Evolutionary conservation across 441 rosid species (phyloP).

Genomic region (Monsonia emarginata): DNA sequence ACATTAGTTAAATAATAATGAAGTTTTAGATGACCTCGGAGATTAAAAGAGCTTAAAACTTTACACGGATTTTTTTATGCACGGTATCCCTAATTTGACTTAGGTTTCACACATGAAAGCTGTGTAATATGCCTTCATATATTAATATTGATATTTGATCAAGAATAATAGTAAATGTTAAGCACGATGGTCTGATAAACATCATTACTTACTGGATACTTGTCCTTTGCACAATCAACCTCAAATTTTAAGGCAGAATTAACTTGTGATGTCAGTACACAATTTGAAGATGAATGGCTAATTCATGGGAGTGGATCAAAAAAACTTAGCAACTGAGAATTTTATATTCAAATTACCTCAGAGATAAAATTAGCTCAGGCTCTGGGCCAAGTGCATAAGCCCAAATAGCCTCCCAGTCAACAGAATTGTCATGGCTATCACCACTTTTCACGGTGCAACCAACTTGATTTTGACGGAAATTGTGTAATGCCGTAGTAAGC

Average conservation of each 20-base stretch:
- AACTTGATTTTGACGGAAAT: slow-evolving; percentile 41
- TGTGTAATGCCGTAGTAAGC: slow-evolving; percentile 51
- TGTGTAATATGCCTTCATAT: neutral
- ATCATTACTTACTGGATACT: neutral
- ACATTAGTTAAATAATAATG: neutral
- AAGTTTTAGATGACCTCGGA: neutral
- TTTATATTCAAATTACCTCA: slow-evolving; percentile 43
- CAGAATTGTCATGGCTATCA: slow-evolving; percentile 24
- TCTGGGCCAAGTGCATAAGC: slow-evolving; percentile 92
- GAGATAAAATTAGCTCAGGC: slow-evolving; percentile 78
- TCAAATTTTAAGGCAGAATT: neutral
- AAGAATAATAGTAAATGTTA: neutral
- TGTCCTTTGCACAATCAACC: neutral
- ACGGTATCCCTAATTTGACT: neutral
- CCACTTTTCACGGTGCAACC: slow-evolving; percentile 25
- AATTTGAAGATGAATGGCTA: neutral
- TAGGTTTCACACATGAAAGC: neutral
- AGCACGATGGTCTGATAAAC: neutral
- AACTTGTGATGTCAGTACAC: neutral
- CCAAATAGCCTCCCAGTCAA: slow-evolving; percentile 94
- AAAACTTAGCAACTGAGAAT: slow-evolving; percentile 9
- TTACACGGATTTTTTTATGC: neutral
- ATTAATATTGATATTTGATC: neutral
- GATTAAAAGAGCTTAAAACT: neutral
- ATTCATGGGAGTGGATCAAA: slow-evolving; percentile 6